Percentiles rank a stretch among this genome's conserved stretches.
These are phyloP conservation scores for Erysimum cheiri DNA, from an alignment of 441 rosid genomes.

Conservation along the genomic window DNA sequence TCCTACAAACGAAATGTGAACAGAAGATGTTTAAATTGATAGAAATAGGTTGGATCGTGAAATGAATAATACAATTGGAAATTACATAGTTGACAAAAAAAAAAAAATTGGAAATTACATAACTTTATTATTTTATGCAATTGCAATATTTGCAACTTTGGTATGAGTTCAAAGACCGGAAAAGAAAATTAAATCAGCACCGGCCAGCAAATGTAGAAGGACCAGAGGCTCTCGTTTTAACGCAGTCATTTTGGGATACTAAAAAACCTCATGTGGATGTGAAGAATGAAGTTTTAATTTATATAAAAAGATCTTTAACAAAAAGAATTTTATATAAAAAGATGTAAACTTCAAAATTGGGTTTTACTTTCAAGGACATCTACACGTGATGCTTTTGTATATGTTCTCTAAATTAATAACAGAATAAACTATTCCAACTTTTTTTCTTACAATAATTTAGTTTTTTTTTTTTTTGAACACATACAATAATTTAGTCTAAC, in stretches of 20 bases:
- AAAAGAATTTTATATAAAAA: slow-evolving; percentile 8
- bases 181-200: slow-evolving; percentile 30
- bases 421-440: background rate
- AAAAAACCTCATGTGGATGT: slow-evolving; percentile 39
- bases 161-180: slow-evolving; percentile 9
- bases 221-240: slow-evolving; percentile 32
- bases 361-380: slow-evolving; percentile 41
- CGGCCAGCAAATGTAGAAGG: slow-evolving; percentile 39
- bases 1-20: background rate
- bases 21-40: background rate
- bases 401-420: background rate
- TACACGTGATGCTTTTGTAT: slow-evolving; percentile 37
- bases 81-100: too few species aligned
- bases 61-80: background rate
- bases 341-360: slow-evolving; percentile 24
- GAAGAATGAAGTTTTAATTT: slow-evolving; percentile 24
- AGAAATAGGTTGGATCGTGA: background rate
- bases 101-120: background rate
- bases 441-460: background rate
- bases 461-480: too few species aligned
- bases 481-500: background rate
- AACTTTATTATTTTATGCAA: background rate
- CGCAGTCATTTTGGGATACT: slow-evolving; percentile 44
- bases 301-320: too few species aligned
- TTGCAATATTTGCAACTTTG: background rate